Percentiles rank a stretch among this genome's conserved stretches.
phyloP scores from a whole-genome alignment of 345 rosid genomes.

The Toxicodendron radicans region DNA sequence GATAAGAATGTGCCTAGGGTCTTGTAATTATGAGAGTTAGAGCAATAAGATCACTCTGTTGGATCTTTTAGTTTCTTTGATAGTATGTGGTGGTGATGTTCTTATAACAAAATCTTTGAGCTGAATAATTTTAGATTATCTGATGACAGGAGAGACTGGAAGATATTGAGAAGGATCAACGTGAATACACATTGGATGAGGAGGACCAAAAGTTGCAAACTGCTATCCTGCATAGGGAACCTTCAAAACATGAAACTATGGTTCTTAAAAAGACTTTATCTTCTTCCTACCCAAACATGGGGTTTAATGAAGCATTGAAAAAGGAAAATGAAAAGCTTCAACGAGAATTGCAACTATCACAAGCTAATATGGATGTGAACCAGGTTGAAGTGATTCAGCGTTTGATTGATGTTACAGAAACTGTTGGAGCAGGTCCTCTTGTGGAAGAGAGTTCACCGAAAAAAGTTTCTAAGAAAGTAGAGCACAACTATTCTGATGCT shows the following conservation, averaged over 20 bases:
- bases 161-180: slow-evolving; percentile 84
- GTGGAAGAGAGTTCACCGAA: slow-evolving; percentile 43
- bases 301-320: slow-evolving; percentile 74
- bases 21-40: not conserved
- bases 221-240: slow-evolving; percentile 73
- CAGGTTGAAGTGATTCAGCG: slow-evolving; percentile 93
- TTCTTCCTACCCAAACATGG: slow-evolving; percentile 80
- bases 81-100: not conserved
- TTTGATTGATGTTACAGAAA: slow-evolving; percentile 79
- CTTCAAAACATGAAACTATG: slow-evolving; percentile 57
- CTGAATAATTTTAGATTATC: slow-evolving; percentile 11
- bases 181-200: slow-evolving; percentile 86
- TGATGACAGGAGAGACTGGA: slow-evolving; percentile 75
- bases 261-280: slow-evolving; percentile 85
- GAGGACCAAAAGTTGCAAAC: slow-evolving; percentile 89
- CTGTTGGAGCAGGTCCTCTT: slow-evolving; percentile 45
- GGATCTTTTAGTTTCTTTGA: not conserved
- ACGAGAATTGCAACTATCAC: slow-evolving; percentile 81
- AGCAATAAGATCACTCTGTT: not conserved
- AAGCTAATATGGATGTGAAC: slow-evolving; percentile 70
- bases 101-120: not conserved
- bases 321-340: slow-evolving; percentile 82
- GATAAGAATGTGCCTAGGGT: not conserved
- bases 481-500: slow-evolving; percentile 44
- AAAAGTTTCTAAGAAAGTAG: slow-evolving; percentile 55